Evolutionary conservation across 2,329 filamentous ascomycete genomes (phyloP).

Genomic region (Aureobasidium pullulans): DNA sequence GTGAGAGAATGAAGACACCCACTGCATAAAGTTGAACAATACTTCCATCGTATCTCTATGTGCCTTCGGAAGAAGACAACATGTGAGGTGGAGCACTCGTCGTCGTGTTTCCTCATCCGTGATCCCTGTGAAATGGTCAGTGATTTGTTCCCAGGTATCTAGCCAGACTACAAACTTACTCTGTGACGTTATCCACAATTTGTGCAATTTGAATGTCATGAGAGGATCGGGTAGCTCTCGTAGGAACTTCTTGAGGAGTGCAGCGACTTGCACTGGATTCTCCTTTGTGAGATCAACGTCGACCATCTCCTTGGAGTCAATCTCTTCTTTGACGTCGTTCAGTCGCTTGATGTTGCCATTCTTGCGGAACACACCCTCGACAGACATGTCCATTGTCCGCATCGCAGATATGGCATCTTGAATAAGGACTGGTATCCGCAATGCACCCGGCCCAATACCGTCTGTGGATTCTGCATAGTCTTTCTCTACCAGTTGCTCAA

Average conservation of each 20-base stretch:
- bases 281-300: slow-evolving; percentile 80
- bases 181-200: slow-evolving; percentile 81
- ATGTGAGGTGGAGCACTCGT: slow-evolving; percentile 80
- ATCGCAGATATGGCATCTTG: slow-evolving; percentile 91
- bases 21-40: slow-evolving; percentile 91
- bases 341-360: slow-evolving; percentile 97
- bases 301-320: slow-evolving; percentile 80
- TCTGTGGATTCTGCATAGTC: slow-evolving; percentile 97
- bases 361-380: slow-evolving; percentile 97
- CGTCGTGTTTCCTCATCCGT: slow-evolving; percentile 72
- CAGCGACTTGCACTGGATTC: slow-evolving; percentile 87
- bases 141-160: not conserved
- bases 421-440: slow-evolving; percentile 89
- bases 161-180: slow-evolving; percentile 42
- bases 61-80: slow-evolving; percentile 84
- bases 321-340: slow-evolving; percentile 74
- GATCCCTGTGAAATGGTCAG: slow-evolving; percentile 50
- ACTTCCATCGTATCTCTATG: slow-evolving; percentile 94
- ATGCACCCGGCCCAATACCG: slow-evolving; percentile 82
- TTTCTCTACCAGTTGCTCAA: slow-evolving; percentile 83
- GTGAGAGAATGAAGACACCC: slow-evolving; percentile 94
- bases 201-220: slow-evolving; percentile 89
- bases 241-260: slow-evolving; percentile 89
- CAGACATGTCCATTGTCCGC: slow-evolving; percentile 97
- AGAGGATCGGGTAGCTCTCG: slow-evolving; percentile 90